Evolutionary conservation across 1,139 yeast genomes (phyloP).

Genomic region (Saccharomyces hybrid): DNA sequence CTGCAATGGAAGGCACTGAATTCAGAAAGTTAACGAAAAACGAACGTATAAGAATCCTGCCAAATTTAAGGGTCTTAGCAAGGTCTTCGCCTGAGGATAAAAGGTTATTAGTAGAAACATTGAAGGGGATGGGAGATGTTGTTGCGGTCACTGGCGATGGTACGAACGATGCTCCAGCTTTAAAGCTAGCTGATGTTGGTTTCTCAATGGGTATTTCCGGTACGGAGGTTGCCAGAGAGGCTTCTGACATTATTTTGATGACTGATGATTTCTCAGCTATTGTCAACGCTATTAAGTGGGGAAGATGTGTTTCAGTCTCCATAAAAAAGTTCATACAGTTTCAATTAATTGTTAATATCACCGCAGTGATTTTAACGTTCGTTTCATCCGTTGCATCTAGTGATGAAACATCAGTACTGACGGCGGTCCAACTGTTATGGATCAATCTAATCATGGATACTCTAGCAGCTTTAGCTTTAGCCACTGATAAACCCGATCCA

Average conservation of each 20-base stretch:
- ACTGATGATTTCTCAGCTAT: slow-evolving; percentile 93
- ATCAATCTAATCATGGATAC: slow-evolving; percentile 98
- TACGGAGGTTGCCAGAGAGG: slow-evolving; percentile 91
- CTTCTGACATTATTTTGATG: slow-evolving; percentile 90
- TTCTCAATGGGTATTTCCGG: slow-evolving; percentile 93
- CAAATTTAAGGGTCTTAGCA: slow-evolving; percentile 75
- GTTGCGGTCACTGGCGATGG: slow-evolving; percentile 99
- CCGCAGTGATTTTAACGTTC: slow-evolving; percentile 90
- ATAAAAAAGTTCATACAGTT: slow-evolving; percentile 93
- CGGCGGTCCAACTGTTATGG: slow-evolving; percentile 97
- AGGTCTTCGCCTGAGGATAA: slow-evolving; percentile 96
- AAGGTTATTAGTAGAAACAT: slow-evolving; percentile 73
- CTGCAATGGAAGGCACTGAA: slow-evolving; percentile 88
- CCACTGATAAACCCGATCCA: slow-evolving; percentile 93
- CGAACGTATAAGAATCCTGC: slow-evolving; percentile 58
- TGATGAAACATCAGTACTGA: slow-evolving; percentile 75
- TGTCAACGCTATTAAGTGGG: slow-evolving; percentile 99
- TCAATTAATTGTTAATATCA: slow-evolving; percentile 90
- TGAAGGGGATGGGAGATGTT: slow-evolving; percentile 76
- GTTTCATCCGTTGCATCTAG: slow-evolving; percentile 84
- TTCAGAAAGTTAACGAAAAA: slow-evolving; percentile 59
- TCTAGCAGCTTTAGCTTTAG: slow-evolving; percentile 92
- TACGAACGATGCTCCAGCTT: slow-evolving; percentile 93
- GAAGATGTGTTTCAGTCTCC: slow-evolving; percentile 91
- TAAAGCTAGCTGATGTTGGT: slow-evolving; percentile 86